A percentile compares a stretch with the other conserved stretches of the same genome.
phyloP scores from a whole-genome alignment of 2,329 filamentous ascomycete species.

The Fusarium neocosmosporiellum region DNA sequence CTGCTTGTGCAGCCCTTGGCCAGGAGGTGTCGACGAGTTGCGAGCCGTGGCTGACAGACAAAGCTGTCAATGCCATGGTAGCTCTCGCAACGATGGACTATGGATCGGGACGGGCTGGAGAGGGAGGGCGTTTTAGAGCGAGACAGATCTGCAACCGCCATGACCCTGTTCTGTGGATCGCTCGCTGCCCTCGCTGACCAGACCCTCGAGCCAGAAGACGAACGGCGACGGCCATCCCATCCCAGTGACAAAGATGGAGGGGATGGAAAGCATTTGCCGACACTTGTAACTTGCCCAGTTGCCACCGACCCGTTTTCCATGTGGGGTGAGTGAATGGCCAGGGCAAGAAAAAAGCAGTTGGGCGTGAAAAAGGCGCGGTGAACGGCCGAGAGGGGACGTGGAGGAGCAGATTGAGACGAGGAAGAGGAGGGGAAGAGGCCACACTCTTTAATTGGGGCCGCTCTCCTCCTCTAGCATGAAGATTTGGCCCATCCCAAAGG shows the following conservation, averaged over 20 bases:
- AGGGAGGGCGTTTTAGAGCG: conserved; percentile 16
- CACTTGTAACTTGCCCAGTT: conserved; percentile 20
- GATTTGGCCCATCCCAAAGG: neutral
- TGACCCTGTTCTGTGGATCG: conserved; percentile 28
- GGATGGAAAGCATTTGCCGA: conserved; percentile 16
- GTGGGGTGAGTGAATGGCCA: conserved; percentile 36
- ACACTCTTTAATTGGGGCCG: conserved; percentile 1
- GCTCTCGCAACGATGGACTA: neutral
- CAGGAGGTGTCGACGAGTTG: conserved; percentile 8
- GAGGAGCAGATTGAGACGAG: conserved; percentile 17
- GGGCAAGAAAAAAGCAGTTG: conserved; percentile 28
- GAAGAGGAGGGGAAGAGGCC: conserved; percentile 18
- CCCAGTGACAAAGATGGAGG: conserved; percentile 11
- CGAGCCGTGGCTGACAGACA: neutral
- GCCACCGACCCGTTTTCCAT: conserved; percentile 34
- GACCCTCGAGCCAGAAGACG: neutral
- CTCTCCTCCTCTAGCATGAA: conserved; percentile 1
- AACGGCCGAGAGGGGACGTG: conserved; percentile 15
- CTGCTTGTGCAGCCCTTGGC: neutral
- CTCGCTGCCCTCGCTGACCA: conserved; percentile 6
- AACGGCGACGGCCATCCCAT: conserved; percentile 7
- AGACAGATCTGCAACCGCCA: conserved; percentile 39
- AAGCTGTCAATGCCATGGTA: conserved; percentile 3
- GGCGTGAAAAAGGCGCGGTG: conserved; percentile 31
- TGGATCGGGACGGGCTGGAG: conserved; percentile 22